These are phyloP conservation scores for Populus nigra DNA, from an alignment of 345 rosid genomes.

Conservation along the genomic window DNA sequence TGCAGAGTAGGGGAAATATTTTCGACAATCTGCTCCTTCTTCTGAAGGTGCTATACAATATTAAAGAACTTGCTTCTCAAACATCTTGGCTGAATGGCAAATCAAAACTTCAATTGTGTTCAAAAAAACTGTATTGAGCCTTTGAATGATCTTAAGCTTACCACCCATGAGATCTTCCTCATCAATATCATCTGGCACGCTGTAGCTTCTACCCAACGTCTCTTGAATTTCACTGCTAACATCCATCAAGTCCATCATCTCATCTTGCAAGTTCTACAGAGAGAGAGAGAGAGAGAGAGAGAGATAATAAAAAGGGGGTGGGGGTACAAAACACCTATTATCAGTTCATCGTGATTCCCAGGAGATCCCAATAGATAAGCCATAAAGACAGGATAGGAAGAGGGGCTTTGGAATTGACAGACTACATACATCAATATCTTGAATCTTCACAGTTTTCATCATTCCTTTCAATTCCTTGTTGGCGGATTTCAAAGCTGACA, in stretches of 20 bases:
- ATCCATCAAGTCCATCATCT: slow-evolving; percentile 99
- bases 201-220: slow-evolving; percentile 89
- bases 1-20: not conserved
- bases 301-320: not conserved
- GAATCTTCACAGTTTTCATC: slow-evolving; percentile 99
- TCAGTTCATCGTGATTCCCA: slow-evolving; percentile 2
- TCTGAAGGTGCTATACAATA: not conserved
- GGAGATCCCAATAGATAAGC: slow-evolving; percentile 4
- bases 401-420: slow-evolving; percentile 8
- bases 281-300: slow-evolving; percentile 23
- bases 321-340: not conserved
- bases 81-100: not conserved
- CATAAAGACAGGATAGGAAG: not conserved
- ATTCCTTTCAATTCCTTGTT: slow-evolving; percentile 98
- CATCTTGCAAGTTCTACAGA: slow-evolving; percentile 91
- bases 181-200: slow-evolving; percentile 93
- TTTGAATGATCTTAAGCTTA: slow-evolving; percentile 28
- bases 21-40: not conserved
- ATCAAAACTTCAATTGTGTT: not conserved
- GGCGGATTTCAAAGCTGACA: slow-evolving; percentile 89
- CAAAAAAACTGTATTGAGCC: not conserved
- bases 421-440: slow-evolving; percentile 76
- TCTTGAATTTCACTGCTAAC: slow-evolving; percentile 95
- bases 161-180: slow-evolving; percentile 99
- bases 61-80: slow-evolving; percentile 6